These are phyloP conservation scores for Aspergillus vadensis DNA, from an alignment of 2,329 filamentous ascomycete species.

Conservation along the genomic window DNA sequence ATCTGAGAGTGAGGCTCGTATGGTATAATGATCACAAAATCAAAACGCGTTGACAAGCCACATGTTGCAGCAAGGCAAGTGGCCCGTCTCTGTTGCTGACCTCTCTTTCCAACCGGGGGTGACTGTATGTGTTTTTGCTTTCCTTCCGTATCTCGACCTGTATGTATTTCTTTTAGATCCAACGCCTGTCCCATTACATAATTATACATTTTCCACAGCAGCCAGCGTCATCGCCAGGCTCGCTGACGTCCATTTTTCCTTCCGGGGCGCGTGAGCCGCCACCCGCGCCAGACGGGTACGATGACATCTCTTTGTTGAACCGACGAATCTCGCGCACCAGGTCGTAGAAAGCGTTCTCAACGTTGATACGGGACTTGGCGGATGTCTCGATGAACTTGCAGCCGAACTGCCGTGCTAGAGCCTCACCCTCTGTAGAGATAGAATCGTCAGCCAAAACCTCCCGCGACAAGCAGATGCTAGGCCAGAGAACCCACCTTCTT, in stretches of 20 bases:
- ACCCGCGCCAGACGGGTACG: conserved; percentile 70
- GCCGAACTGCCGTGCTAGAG: conserved; percentile 79
- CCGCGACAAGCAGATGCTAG: neutral
- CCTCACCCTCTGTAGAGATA: conserved; percentile 73
- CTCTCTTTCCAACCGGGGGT: conserved; percentile 20
- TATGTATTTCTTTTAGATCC: conserved; percentile 22
- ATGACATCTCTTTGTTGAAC: conserved; percentile 98
- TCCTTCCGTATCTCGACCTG: conserved; percentile 27
- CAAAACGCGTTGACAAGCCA: conserved; percentile 25
- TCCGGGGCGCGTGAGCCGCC: conserved; percentile 63
- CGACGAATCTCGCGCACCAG: conserved; percentile 96
- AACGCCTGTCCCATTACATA: conserved; percentile 57
- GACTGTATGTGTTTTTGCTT: conserved; percentile 18
- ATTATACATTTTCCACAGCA: conserved; percentile 86
- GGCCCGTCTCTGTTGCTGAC: conserved; percentile 22
- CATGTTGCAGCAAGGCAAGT: conserved; percentile 23
- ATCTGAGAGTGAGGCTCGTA: conserved; percentile 31
- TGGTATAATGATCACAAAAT: conserved; percentile 29
- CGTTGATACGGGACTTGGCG: conserved; percentile 95
- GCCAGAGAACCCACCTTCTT: conserved; percentile 69
- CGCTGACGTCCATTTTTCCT: conserved; percentile 74
- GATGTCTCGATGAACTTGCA: conserved; percentile 99
- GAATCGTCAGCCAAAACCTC: conserved; percentile 8
- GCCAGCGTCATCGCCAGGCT: conserved; percentile 55
- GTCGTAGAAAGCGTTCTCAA: conserved; percentile 98